Base-by-base conservation (phyloP, 495 filamentous ascomycete genomes). In the Podospora tetraspora region DNA sequence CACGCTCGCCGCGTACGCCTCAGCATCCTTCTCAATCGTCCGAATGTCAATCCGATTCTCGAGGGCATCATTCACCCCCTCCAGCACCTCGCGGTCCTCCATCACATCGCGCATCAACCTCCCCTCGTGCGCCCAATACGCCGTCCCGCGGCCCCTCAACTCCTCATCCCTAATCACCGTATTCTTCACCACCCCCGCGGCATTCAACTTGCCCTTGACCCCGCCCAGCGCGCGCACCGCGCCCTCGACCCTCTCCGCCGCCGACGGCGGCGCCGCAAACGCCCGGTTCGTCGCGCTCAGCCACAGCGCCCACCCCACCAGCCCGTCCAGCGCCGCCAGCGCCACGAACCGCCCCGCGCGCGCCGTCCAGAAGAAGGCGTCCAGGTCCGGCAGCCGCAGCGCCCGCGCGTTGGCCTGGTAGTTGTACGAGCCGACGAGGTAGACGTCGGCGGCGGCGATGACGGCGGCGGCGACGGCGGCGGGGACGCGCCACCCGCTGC, bases 281-380 rank as follows among this genome's bases (percentile, higher is more conserved):
- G 81, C 80, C 16, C 94, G 86, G 71, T 94, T 90, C 22, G 95
- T 97, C 24, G 87, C 85, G 0, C 89, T 86, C 16, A 93, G 81
- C 78, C 89, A 97, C 16, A 97, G 78, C 7, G 90, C 76, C 16
- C 75, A 74, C 0, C 87, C 89, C 1, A 92, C 76, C 7, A 83
- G n/a, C 1, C 70, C 76, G 75, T 98, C 90, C 1, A 90, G 79
- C 2, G 83, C 66, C 0, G 85, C 85, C 1, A 98, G 84, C 0
- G 76, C 76, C 8, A 90, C 59, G 12, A 81, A 82, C 1, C 95
- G 87, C 21, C 84, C 78, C 0, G 88, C 69, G 2, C 86, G 85
- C 72, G 89, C 81, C 8, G 78, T 80, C 87, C 92, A 90, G 82
- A 88, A 91, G 70, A 92, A 88, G 68, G 86, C 82, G 64, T 89